Base-by-base conservation (phyloP, 768 basidiomycete genomes). In the Hemileccinum rubropunctum region DNA sequence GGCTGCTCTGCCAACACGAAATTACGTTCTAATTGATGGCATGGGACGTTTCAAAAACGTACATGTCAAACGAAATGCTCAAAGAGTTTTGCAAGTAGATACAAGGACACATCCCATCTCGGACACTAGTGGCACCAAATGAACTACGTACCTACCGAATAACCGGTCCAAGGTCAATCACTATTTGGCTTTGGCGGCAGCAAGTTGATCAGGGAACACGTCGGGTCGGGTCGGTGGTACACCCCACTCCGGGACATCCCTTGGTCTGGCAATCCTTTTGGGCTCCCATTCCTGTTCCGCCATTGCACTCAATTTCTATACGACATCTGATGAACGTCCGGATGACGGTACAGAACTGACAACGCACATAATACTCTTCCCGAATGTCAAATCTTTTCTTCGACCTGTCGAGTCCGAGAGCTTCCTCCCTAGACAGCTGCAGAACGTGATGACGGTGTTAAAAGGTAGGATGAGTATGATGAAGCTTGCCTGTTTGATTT, bases 241-340 rank as follows among this genome's bases (percentile, higher is more conserved):
- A 48, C 94, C 95, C 95, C 92, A 95, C 65, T 95, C 93, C 1
- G 91, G 91, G n/a, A 91, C 70, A 15, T 94, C 95, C 34, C 83
- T 81, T 4, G 94, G 91, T 36, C 95, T 76, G 27, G 77, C 76
- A 30, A 97, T 90, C 34, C 95, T 76, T 59, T 88, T 88, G 40
- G 84, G 85, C 57, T 98, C 95, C 87, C 90, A 95, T 3, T 91
- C 81, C 50, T 86, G 80, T 45, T 83, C 78, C 4, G 76, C 71
- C 27, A 73, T 69, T 5, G 83, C 77, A 60, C 77, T 85, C 57
- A 91, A 69, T 58, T 84, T 83, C 90, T 69, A 18, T 6, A 6
- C 12, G 3, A 28, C 26, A 14, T 40, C 28, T 9, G 28, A 33
- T 27, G 30, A 35, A 26, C 21, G 15, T 3, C 21, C 15, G 3